phyloP scores from a whole-genome alignment of 352 stramenopile genomes.

The Globisporangium alternatum region DNA sequence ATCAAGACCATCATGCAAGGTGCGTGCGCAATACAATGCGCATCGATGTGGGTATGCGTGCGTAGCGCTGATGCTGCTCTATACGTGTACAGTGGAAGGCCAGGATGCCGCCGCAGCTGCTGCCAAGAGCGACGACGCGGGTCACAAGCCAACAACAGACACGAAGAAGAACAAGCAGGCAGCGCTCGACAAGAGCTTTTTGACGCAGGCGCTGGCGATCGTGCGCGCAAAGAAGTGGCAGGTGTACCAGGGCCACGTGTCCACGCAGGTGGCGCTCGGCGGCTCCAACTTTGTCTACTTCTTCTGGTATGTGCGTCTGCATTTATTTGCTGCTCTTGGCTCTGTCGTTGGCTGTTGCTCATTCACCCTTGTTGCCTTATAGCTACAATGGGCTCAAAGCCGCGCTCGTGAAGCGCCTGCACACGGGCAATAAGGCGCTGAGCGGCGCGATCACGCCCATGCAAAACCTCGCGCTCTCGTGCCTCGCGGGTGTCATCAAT shows the following conservation, averaged over 20 bases:
- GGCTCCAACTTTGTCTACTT: conserved; percentile 90
- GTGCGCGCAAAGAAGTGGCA: conserved; percentile 63
- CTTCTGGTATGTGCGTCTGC: conserved; percentile 51
- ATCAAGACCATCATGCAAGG: conserved; percentile 87
- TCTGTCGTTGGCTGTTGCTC: conserved; percentile 12
- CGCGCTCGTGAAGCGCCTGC: conserved; percentile 66
- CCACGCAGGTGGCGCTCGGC: conserved; percentile 70
- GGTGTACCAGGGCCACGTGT: conserved; percentile 77
- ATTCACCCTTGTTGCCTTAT: not conserved
- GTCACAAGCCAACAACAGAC: not conserved
- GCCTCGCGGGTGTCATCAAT: conserved; percentile 87
- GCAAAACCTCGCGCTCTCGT: conserved; percentile 60
- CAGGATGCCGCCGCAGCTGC: conserved; percentile 17
- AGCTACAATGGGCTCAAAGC: conserved; percentile 70
- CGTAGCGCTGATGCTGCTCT: not conserved
- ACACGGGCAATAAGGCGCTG: conserved; percentile 24
- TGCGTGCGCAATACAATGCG: conserved; percentile 1
- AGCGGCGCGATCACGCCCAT: conserved; percentile 41
- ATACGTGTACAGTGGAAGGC: conserved; percentile 23
- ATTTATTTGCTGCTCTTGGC: not conserved
- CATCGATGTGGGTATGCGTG: not conserved
- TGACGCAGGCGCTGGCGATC: conserved; percentile 40
- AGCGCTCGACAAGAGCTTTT: conserved; percentile 30
- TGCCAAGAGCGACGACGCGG: conserved; percentile 4
- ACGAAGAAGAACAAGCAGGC: conserved; percentile 1